These are phyloP conservation scores for Chimonanthus salicifolius DNA, from an alignment of 164 flowering plant genomes.

Conservation along the genomic window DNA sequence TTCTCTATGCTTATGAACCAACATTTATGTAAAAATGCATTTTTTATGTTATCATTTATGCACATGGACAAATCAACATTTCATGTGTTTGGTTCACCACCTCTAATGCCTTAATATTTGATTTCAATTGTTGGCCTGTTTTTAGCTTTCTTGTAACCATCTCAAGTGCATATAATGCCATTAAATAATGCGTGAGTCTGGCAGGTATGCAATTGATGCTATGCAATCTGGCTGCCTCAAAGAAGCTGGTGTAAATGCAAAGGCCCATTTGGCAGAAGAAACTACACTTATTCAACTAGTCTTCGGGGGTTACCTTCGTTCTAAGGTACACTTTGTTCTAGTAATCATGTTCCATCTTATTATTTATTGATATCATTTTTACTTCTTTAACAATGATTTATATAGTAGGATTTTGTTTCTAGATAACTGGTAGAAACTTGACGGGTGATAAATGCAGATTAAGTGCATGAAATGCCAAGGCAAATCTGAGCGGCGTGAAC, in stretches of 20 bases:
- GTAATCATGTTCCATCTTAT: neutral
- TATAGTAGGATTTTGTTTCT: neutral
- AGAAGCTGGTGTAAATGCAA: conserved; percentile 44
- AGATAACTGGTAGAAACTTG: conserved; percentile 7
- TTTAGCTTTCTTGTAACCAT: no score
- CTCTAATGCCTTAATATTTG: neutral
- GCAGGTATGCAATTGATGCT: conserved; percentile 75
- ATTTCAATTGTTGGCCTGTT: neutral
- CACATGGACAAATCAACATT: neutral
- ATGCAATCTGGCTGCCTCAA: conserved; percentile 82
- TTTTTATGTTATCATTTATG: neutral
- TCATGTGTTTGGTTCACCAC: no score
- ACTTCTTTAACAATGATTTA: neutral
- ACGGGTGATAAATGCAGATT: conserved; percentile 39
- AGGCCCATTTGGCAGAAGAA: conserved; percentile 47
- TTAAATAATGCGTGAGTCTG: neutral
- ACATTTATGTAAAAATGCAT: no score
- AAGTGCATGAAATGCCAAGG: conserved; percentile 76
- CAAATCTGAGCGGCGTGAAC: conserved; percentile 70
- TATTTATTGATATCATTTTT: neutral
- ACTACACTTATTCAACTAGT: conserved; percentile 72
- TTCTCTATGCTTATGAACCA: no score
- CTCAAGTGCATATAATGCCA: no score
- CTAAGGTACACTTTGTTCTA: conserved; percentile 48
- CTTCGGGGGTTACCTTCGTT: conserved; percentile 91